Evolutionary conservation across 768 basidiomycete species (phyloP).

Genomic region (Mycena belliarum): DNA sequence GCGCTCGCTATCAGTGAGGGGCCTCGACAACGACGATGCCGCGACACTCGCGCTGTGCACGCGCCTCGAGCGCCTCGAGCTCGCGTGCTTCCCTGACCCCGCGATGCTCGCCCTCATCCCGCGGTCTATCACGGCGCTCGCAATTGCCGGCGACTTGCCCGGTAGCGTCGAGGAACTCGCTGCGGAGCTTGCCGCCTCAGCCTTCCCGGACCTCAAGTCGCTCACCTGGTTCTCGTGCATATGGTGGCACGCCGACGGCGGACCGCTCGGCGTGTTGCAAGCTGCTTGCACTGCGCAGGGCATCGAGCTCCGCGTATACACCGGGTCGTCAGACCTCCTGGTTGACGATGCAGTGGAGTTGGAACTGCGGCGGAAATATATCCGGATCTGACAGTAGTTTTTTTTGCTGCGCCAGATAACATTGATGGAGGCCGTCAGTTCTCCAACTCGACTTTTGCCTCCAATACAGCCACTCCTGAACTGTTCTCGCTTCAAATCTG

Average conservation of each 20-base stretch:
- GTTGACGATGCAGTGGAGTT: conserved; percentile 13
- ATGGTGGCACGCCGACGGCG: too few species aligned
- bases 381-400: conserved; percentile 9
- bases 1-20: conserved; percentile 10
- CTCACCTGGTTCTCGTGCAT: conserved; percentile 2
- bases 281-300: neutral
- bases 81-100: conserved; percentile 2
- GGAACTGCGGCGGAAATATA: conserved; percentile 9
- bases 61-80: conserved; percentile 16
- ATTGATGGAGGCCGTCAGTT: too few species aligned
- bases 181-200: neutral
- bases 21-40: neutral
- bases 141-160: neutral
- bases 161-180: neutral
- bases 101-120: conserved; percentile 8
- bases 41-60: neutral
- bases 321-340: neutral
- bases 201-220: conserved; percentile 3
- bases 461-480: too few species aligned
- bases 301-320: neutral
- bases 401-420: too few species aligned
- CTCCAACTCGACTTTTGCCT: too few species aligned
- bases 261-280: neutral
- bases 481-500: too few species aligned
- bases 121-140: conserved; percentile 6